phyloP scores from a whole-genome alignment of 2,329 filamentous ascomycete genomes.

The Cercospora sojina region DNA sequence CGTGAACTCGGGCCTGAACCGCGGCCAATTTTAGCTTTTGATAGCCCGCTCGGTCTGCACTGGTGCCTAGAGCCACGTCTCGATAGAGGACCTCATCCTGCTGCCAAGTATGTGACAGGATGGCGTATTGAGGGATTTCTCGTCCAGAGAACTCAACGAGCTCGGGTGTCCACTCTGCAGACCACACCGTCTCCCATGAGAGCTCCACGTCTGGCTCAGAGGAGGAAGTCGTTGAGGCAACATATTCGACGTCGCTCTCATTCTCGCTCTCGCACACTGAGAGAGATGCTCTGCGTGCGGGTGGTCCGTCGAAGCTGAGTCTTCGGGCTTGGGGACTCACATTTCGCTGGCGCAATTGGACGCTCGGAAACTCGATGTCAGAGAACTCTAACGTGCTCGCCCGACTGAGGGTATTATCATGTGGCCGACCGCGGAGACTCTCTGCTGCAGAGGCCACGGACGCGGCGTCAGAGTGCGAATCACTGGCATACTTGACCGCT shows the following conservation, averaged over 20 bases:
- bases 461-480: background rate
- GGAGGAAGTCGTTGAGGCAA: background rate
- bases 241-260: background rate
- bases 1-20: background rate
- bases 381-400: background rate
- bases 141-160: conserved; percentile 2
- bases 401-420: background rate
- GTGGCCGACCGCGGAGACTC: background rate
- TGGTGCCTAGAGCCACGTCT: background rate
- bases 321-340: background rate
- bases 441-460: background rate
- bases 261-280: background rate
- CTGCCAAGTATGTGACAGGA: conserved; percentile 4
- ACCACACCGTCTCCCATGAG: background rate
- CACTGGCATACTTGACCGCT: background rate
- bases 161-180: background rate
- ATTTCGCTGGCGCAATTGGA: background rate
- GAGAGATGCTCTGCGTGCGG: background rate
- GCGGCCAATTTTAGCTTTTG: background rate
- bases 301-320: background rate
- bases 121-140: conserved; percentile 6
- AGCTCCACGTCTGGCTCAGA: background rate
- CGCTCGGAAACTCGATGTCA: background rate
- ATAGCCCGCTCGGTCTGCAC: background rate
- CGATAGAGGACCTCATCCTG: background rate